Evolutionary conservation across 768 basidiomycete genomes (phyloP), one percentile per base, ranked within the genome.

Genomic region (Lyophyllum semitale): DNA sequence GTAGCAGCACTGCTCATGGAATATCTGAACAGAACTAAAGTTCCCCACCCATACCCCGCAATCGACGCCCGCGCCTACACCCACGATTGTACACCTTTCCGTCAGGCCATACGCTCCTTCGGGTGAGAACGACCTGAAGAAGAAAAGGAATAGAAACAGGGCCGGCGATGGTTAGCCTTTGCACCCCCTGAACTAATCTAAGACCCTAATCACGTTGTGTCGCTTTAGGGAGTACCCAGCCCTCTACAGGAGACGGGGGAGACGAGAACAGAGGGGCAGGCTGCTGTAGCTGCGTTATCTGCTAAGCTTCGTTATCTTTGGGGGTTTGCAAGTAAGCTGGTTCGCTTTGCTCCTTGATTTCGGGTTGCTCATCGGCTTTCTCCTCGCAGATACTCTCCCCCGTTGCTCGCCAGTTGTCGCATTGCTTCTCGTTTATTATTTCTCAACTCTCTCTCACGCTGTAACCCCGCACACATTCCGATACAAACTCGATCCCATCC

Each of bases 61-160:
- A 48, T 65, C 66, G 40, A 60, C 0, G 43, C 63, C 57, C 42
- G 65, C 57, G n/a, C 77, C 59, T 35, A 74, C 26, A 48, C 76
- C 84, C 1, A 91, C 88, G 0, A 89, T 92, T 33, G 84, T 91
- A 29, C 89, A 92, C 64, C 76, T 92, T 33, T 88, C 88, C 27
- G 81, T 92, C 50, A 79, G 90, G 12, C 80, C 87, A 0, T 79
- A 77, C 53, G 78, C 78, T 1, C 78, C 78, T 3, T 73, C 80
- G 2, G 68, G 75, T 13, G 80, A 85, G 23, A 81, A 77, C 13
- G 66, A 75, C 3, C 65, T 78, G 35, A 83, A 82, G 71, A 89
- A 89, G 70, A 86, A 84, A 67, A 77, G 73, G 50, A 63, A 60
- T 46, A 65, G 70, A 38, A 55, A 50, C 30, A 66, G 66, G 32